These are phyloP conservation scores for Leccinum arenicola DNA, from an alignment of 768 basidiomycete genomes.

Conservation along the genomic window DNA sequence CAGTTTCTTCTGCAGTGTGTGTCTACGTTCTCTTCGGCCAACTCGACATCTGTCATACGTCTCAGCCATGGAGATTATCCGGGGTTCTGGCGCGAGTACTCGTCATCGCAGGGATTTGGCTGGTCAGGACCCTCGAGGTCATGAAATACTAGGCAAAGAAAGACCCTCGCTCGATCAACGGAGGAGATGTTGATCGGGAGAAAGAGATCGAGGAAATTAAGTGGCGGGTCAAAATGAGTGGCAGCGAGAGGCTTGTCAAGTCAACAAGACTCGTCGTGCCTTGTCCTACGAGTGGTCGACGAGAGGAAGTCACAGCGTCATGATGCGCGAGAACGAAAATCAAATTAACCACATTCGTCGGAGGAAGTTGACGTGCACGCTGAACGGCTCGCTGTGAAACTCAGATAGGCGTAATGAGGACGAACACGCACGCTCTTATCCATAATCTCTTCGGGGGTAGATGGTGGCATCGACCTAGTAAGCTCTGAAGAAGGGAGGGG, in stretches of 20 bases:
- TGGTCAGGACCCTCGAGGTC: conserved; percentile 67
- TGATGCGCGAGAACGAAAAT: conserved; percentile 82
- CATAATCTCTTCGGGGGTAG: conserved; percentile 72
- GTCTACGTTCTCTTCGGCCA: conserved; percentile 72
- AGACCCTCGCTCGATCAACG: conserved; percentile 67
- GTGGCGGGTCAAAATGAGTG: conserved; percentile 68
- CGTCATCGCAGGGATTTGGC: conserved; percentile 73
- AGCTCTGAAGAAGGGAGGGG: conserved; percentile 69
- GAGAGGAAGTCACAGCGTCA: conserved; percentile 54
- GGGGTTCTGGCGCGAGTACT: conserved; percentile 53
- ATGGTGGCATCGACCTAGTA: conserved; percentile 55
- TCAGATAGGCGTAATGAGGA: conserved; percentile 2
- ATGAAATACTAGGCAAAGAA: conserved; percentile 81
- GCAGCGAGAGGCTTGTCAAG: conserved; percentile 50
- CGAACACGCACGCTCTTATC: conserved; percentile 53
- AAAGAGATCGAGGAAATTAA: conserved; percentile 78
- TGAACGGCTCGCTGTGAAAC: conserved; percentile 23
- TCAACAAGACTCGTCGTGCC: conserved; percentile 8
- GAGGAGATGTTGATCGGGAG: conserved; percentile 63
- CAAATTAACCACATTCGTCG: conserved; percentile 85
- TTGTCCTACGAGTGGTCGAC: background rate
- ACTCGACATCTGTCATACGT: conserved; percentile 52
- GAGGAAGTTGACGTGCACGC: conserved; percentile 62
- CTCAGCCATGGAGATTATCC: conserved; percentile 65
- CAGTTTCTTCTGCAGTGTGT: conserved; percentile 61